A percentile compares a stretch with the other conserved stretches of the same genome.
Evolutionary conservation across 2,329 filamentous ascomycete species (phyloP).

Genomic region (Botrytis tulipae): DNA sequence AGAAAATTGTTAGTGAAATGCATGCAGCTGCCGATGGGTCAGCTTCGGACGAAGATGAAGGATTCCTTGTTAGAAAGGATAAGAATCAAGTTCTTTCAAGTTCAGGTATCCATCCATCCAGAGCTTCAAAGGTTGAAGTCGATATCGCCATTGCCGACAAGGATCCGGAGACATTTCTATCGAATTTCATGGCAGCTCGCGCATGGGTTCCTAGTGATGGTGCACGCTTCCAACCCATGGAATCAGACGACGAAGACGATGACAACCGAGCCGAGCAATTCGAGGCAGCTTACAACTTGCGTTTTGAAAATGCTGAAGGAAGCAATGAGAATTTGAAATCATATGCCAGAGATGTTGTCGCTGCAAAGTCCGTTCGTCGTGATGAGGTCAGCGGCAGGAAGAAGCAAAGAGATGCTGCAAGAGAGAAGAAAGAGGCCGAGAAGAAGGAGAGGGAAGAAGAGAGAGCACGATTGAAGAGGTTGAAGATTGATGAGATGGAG

Average conservation of each 20-base stretch:
- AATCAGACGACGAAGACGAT: constrained; percentile 79
- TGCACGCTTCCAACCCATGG: constrained; percentile 74
- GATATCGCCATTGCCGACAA: constrained; percentile 77
- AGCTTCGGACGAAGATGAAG: constrained; percentile 52
- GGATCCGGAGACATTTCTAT: constrained; percentile 89
- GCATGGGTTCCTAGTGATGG: constrained; percentile 77
- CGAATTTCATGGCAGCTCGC: constrained; percentile 88
- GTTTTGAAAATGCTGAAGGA: constrained; percentile 88
- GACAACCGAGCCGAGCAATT: constrained; percentile 77
- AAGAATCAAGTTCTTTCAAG: constrained; percentile 40
- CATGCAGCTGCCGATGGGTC: constrained; percentile 55
- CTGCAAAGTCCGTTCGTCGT: constrained; percentile 78
- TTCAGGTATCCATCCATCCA: constrained; percentile 56
- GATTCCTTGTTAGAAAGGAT: constrained; percentile 72
- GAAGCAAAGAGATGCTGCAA: constrained; percentile 74
- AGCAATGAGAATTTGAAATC: constrained; percentile 85
- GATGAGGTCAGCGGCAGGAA: constrained; percentile 77
- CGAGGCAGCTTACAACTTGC: constrained; percentile 90
- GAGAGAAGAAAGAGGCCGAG: constrained; percentile 73
- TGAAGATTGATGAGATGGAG: constrained; percentile 90
- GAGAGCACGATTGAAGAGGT: constrained; percentile 75
- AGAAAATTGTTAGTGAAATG: constrained; percentile 75
- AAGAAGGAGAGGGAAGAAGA: constrained; percentile 76
- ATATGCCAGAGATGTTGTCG: constrained; percentile 83
- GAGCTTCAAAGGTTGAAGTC: constrained; percentile 50